These are phyloP conservation scores for Vickermania ingenoplastis DNA, from an alignment of 208 protist genomes.

Conservation along the genomic window DNA sequence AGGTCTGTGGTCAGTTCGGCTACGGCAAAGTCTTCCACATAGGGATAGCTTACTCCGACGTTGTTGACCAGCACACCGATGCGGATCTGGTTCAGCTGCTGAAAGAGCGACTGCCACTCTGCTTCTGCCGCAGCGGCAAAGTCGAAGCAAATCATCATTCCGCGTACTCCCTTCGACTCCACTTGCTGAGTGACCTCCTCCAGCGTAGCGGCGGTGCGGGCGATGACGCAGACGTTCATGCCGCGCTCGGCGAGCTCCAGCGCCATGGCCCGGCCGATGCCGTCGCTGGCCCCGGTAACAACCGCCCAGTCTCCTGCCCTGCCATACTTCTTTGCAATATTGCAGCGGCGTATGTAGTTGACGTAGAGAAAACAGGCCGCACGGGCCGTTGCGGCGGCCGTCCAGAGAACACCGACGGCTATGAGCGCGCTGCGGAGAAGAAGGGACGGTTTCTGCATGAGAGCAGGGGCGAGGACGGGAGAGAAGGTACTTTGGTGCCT, in stretches of 20 bases:
- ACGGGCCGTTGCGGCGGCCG: slow-evolving; percentile 9
- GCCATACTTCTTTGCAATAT: slow-evolving; percentile 24
- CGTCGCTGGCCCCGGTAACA: slow-evolving; percentile 84
- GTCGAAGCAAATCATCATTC: slow-evolving; percentile 42
- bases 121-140: slow-evolving; percentile 20
- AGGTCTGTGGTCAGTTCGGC: slow-evolving; percentile 17
- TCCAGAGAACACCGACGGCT: too few species aligned
- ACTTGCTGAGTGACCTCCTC: slow-evolving; percentile 30
- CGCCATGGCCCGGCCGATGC: slow-evolving; percentile 72
- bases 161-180: slow-evolving; percentile 28
- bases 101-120: slow-evolving; percentile 30
- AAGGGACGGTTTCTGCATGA: too few species aligned
- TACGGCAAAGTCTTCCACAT: slow-evolving; percentile 50
- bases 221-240: slow-evolving; percentile 68
- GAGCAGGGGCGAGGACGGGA: too few species aligned
- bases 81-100: slow-evolving; percentile 12
- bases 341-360: slow-evolving; percentile 8
- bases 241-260: slow-evolving; percentile 62
- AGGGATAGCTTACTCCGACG: slow-evolving; percentile 68
- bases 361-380: slow-evolving; percentile 14
- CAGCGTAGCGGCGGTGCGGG: slow-evolving; percentile 58
- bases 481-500: too few species aligned
- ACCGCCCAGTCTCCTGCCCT: slow-evolving; percentile 47
- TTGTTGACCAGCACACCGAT: slow-evolving; percentile 63
- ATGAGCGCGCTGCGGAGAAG: too few species aligned